These are phyloP conservation scores for Leersia perrieri DNA, from an alignment of 176 grass and related monocot genomes.

Conservation along the genomic window DNA sequence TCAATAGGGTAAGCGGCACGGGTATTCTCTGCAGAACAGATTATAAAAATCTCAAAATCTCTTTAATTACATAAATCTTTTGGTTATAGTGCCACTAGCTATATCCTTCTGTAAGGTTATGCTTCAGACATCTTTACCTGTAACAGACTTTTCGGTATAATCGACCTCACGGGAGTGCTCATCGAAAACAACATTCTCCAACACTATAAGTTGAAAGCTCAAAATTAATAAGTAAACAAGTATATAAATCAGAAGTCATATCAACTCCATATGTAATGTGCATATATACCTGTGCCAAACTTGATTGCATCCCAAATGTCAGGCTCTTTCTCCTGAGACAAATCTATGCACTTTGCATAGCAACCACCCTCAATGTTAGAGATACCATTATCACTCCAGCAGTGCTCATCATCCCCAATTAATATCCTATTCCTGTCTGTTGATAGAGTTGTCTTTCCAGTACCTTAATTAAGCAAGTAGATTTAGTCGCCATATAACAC, in stretches of 20 bases:
- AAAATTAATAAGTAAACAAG: not conserved
- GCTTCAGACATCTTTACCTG: constrained; percentile 40
- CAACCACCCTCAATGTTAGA: constrained; percentile 98
- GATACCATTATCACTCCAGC: constrained; percentile 87
- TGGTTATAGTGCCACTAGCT: not conserved
- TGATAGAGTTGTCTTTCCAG: constrained; percentile 90
- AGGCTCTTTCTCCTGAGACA: constrained; percentile 86
- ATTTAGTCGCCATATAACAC: not conserved
- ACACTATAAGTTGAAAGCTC: constrained; percentile 40
- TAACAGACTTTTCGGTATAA: constrained; percentile 87
- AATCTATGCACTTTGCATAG: constrained; percentile 94
- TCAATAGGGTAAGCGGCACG: constrained; percentile 94
- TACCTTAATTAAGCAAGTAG: constrained; percentile 48
- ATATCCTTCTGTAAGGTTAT: not conserved
- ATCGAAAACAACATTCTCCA: constrained; percentile 98
- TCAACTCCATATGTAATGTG: not conserved
- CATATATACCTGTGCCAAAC: constrained; percentile 76
- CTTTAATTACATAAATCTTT: not conserved
- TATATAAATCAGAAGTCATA: not conserved
- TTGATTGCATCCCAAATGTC: constrained; percentile 99
- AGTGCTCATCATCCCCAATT: constrained; percentile 95
- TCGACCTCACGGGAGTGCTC: constrained; percentile 95
- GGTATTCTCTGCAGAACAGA: constrained; percentile 70
- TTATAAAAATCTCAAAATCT: too few relatives aligned
- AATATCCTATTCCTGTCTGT: constrained; percentile 90